Conservation (phyloP, 164 flowering plant genomes). For the Vitis labrusca region DNA sequence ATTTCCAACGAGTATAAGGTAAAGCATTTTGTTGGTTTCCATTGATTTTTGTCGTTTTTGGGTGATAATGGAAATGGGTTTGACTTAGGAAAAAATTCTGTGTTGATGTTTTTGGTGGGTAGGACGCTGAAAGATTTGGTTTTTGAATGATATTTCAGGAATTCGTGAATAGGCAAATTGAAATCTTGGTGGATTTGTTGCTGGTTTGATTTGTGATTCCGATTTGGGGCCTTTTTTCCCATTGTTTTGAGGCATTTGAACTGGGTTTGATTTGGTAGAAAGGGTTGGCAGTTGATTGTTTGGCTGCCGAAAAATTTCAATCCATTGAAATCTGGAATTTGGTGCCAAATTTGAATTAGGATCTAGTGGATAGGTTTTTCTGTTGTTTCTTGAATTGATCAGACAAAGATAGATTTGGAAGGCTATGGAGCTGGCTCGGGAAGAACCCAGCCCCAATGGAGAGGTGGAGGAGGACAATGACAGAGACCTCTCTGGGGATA, state of each 20-base stretch:
- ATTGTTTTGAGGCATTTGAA: too few species aligned
- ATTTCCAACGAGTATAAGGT: too few species aligned
- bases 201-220: neutral
- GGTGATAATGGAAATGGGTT: too few species aligned
- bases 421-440: slow-evolving; percentile 37
- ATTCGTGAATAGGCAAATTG: neutral
- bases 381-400: slow-evolving; percentile 1
- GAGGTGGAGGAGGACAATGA: slow-evolving; percentile 42
- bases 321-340: neutral
- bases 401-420: neutral
- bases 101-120: too few species aligned
- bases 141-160: neutral
- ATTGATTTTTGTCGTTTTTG: too few species aligned
- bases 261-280: neutral
- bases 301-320: neutral
- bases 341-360: neutral
- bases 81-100: too few species aligned
- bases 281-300: neutral
- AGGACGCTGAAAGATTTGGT: neutral
- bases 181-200: neutral
- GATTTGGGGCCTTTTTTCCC: neutral
- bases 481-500: slow-evolving; percentile 20
- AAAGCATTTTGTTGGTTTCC: too few species aligned
- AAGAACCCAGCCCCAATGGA: slow-evolving; percentile 23
- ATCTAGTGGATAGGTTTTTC: slow-evolving; percentile 8